Evolutionary conservation across 352 stramenopile species (phyloP).

Genomic region (Phytophthora hybrid): DNA sequence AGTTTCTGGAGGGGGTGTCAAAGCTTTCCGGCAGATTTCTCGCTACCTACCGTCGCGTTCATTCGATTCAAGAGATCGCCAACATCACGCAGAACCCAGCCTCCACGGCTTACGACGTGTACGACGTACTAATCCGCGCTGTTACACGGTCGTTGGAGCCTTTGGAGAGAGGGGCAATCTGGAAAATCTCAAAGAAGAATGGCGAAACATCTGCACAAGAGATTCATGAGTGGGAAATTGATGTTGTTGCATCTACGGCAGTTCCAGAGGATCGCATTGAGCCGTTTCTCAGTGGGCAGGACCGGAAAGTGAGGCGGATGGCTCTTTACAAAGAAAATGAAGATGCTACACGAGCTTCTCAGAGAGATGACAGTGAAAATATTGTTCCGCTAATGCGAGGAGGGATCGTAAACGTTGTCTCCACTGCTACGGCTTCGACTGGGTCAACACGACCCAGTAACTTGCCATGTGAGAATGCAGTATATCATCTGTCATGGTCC

Average conservation of each 20-base stretch:
- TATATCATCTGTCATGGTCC: constrained; percentile 68
- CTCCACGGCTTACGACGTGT: constrained; percentile 65
- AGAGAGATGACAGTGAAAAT: background rate
- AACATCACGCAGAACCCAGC: constrained; percentile 45
- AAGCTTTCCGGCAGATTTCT: constrained; percentile 53
- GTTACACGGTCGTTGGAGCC: constrained; percentile 51
- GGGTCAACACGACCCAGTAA: background rate
- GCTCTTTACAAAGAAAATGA: constrained; percentile 62
- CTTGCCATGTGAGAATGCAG: constrained; percentile 43
- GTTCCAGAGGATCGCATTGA: constrained; percentile 65
- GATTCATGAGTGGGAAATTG: constrained; percentile 39
- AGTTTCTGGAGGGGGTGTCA: constrained; percentile 57
- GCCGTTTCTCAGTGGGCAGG: constrained; percentile 69
- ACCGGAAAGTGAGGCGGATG: constrained; percentile 69
- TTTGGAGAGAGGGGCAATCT: constrained; percentile 60
- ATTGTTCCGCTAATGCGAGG: constrained; percentile 26
- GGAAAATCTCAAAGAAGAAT: constrained; percentile 53
- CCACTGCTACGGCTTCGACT: background rate
- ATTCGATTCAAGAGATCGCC: constrained; percentile 63
- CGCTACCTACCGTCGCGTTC: constrained; percentile 52
- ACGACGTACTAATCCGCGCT: constrained; percentile 54
- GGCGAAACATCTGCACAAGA: background rate
- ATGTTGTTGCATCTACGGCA: constrained; percentile 62
- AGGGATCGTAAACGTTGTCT: constrained; percentile 25
- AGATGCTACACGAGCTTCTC: constrained; percentile 20